These are phyloP conservation scores for Cryptococcus amylolentus DNA, from an alignment of 1,284 basidiomycete genomes.

Conservation along the genomic window DNA sequence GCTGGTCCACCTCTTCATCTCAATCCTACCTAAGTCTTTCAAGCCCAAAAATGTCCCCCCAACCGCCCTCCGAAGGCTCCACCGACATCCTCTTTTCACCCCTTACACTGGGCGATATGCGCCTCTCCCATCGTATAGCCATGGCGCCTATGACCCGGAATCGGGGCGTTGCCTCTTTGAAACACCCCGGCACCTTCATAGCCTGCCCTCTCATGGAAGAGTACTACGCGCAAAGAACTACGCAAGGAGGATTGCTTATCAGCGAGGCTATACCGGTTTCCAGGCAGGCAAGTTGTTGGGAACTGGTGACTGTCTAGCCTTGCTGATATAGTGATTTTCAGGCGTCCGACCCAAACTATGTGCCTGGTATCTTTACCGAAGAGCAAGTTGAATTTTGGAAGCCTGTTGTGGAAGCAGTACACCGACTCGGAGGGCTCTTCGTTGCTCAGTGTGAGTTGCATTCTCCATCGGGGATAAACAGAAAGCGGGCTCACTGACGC, in stretches of 20 bases:
- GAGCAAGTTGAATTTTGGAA: conserved; percentile 33
- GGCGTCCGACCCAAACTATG: not conserved
- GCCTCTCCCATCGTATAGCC: not conserved
- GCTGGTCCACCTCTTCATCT: too few species aligned
- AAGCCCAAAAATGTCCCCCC: too few species aligned
- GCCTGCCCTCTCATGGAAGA: not conserved
- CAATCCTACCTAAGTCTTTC: too few species aligned
- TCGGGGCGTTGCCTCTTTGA: not conserved
- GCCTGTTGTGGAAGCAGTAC: conserved; percentile 24
- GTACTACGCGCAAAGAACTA: not conserved
- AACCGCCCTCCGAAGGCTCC: not conserved
- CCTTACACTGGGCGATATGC: not conserved
- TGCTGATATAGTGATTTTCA: not conserved
- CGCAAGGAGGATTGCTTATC: not conserved
- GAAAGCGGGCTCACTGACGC: not conserved
- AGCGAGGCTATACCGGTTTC: conserved; percentile 2
- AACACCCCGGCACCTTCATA: not conserved
- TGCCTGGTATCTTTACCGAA: conserved; percentile 23
- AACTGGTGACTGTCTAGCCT: not conserved
- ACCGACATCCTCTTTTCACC: not conserved
- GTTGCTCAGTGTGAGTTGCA: conserved; percentile 20
- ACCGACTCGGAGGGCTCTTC: conserved; percentile 26
- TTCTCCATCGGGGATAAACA: not conserved
- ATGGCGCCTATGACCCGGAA: not conserved
- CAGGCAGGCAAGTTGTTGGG: not conserved